Base-by-base conservation (phyloP, 2,329 filamentous ascomycete genomes). In the Neospermospora avenae region DNA sequence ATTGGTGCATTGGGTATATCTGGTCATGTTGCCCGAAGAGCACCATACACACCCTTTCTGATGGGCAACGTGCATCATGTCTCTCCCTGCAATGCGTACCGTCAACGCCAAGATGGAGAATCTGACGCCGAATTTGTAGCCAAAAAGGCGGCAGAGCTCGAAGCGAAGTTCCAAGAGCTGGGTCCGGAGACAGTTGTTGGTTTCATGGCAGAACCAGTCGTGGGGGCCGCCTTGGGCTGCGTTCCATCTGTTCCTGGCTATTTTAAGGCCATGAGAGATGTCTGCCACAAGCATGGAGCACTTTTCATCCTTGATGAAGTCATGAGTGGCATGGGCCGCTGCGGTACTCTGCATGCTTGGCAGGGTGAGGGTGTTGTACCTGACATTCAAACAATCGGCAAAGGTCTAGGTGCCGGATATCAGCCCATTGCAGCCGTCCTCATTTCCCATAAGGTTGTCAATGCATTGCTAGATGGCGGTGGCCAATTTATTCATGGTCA, bases 231-330 rank as follows among this genome's bases (percentile, higher is more conserved):
- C 1, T 76, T 91, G 0, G 90, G 88, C 0, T 91, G 86, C 67
- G 84, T 90, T 0, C 81, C 86, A 0, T 77, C 87, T 0, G 79
- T 87, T 0, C 75, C 78, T 0, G 89, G 88, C 0, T 95, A 95
- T 65, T 84, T 93, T 53, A 75, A 78, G 54, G 88, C 86, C 0
- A 84, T 93, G 73, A 82, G 82, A 67, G 75, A 77, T 1, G 77
- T 95, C 1, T 95, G 90, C 71, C 81, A 87, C 55, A 84, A 83
- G 62, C 79, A 93, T 68, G 89, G 87, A 0, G 84, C 87, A 0
- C 80, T 95, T 0, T 77, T 95, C n/a, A 87, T 93, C 48, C 75
- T 93, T 0, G 91, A 95, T 68, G 90, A 93, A 69, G 77, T 88
- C 59, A 87, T 88, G 84, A 81, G 78, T 62, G 82, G 82, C 4